Conservation (phyloP, 305 asterid genomes). For the Solanum aculeatissimum region DNA sequence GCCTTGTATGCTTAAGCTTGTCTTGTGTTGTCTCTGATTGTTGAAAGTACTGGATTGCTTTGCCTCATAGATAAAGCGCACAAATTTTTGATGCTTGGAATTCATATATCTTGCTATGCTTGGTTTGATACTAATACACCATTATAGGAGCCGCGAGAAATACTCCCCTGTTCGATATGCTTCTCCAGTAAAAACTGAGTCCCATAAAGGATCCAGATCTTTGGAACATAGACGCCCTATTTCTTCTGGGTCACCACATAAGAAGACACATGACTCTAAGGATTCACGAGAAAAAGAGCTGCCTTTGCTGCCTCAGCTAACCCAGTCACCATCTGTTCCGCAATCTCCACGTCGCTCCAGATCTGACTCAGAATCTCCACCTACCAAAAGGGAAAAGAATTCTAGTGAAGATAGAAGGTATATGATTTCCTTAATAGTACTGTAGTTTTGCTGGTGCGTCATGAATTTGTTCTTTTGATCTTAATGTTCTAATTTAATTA, state of each 20-base stretch:
- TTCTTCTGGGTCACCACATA: constrained; percentile 50
- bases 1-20: background rate
- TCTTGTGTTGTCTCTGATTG: background rate
- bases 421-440: background rate
- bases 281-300: constrained; percentile 27
- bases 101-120: background rate
- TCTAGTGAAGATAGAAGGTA: constrained; percentile 13
- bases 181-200: constrained; percentile 24
- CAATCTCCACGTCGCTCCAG: constrained; percentile 7
- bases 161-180: constrained; percentile 40
- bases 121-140: constrained; percentile 3
- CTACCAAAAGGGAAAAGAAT: constrained; percentile 6
- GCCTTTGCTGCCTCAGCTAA: constrained; percentile 21
- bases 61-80: background rate
- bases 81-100: background rate
- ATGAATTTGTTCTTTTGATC: background rate
- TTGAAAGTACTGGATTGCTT: background rate
- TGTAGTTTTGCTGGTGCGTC: background rate
- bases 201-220: constrained; percentile 18
- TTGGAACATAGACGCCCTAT: constrained; percentile 27
- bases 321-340: background rate
- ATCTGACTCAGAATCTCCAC: constrained; percentile 9
- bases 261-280: constrained; percentile 34
- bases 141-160: constrained; percentile 32
- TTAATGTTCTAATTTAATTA: background rate